Conservation (phyloP, 306 rosid genomes). For the Citrullus mucosospermus region DNA sequence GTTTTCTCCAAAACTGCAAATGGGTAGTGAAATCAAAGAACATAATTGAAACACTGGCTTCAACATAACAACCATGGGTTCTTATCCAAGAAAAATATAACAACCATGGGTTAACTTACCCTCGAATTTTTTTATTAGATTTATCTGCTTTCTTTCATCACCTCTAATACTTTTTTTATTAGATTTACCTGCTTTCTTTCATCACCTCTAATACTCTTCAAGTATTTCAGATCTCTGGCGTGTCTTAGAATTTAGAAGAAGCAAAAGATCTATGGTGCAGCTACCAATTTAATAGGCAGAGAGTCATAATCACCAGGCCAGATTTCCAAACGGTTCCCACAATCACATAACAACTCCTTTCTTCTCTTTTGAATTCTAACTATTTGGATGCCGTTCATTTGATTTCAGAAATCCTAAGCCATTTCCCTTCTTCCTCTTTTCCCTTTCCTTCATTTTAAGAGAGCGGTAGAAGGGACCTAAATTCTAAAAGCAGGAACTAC, state of each 20-base stretch:
- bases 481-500: background rate
- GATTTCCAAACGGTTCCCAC: background rate
- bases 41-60: background rate
- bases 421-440: background rate
- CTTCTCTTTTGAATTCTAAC: background rate
- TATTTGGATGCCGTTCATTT: background rate
- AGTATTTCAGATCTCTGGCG: background rate
- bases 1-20: background rate
- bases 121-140: no score
- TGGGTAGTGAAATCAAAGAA: background rate
- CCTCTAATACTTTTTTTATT: background rate
- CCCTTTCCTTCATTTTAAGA: background rate
- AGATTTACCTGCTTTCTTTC: no score
- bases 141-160: no score
- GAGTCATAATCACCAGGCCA: background rate
- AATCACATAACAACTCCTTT: background rate
- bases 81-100: no score
- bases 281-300: background rate
- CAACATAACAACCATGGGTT: no score
- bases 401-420: background rate
- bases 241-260: background rate
- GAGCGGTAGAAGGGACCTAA: background rate
- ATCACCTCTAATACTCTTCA: background rate
- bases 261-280: background rate
- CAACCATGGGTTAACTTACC: no score